These are phyloP conservation scores for Dictyophora rubrovolvata DNA, from an alignment of 768 basidiomycete genomes.

Conservation along the genomic window DNA sequence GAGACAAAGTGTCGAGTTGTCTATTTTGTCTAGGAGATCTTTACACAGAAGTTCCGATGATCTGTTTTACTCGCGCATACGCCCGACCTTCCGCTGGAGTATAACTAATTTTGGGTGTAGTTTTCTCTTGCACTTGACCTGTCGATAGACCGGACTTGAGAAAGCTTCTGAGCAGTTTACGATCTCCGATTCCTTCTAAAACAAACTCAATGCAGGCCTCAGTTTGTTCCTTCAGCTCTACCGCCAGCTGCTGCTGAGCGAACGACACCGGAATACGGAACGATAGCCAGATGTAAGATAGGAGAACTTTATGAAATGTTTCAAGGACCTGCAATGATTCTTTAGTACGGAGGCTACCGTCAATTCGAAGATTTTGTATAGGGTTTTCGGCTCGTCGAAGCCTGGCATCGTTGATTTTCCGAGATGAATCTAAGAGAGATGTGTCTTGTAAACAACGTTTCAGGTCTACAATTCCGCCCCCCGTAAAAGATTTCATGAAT, in stretches of 20 bases:
- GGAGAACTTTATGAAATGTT: constrained; percentile 62
- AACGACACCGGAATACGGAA: constrained; percentile 64
- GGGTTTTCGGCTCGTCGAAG: constrained; percentile 16
- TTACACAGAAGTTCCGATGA: not conserved
- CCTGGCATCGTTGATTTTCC: constrained; percentile 27
- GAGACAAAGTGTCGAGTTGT: not conserved
- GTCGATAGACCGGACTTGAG: not conserved
- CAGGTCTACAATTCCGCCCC: constrained; percentile 34
- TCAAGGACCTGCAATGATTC: constrained; percentile 38
- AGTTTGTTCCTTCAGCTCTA: constrained; percentile 45
- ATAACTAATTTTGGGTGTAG: not conserved
- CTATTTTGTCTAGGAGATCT: not conserved
- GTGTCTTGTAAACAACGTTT: constrained; percentile 25
- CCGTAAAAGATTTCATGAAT: constrained; percentile 35
- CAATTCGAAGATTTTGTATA: not conserved
- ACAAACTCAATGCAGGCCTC: constrained; percentile 62
- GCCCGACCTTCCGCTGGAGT: not conserved
- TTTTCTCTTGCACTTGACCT: not conserved
- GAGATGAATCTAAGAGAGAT: constrained; percentile 31
- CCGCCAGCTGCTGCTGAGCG: constrained; percentile 39
- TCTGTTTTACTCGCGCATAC: not conserved
- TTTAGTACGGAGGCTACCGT: constrained; percentile 6
- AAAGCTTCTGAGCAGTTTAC: not conserved
- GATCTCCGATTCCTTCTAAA: constrained; percentile 29
- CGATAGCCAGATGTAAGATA: constrained; percentile 78